Percentiles rank a stretch among this genome's conserved stretches.
Conservation (phyloP, 257 asterid species). For the Mentha longifolia region DNA sequence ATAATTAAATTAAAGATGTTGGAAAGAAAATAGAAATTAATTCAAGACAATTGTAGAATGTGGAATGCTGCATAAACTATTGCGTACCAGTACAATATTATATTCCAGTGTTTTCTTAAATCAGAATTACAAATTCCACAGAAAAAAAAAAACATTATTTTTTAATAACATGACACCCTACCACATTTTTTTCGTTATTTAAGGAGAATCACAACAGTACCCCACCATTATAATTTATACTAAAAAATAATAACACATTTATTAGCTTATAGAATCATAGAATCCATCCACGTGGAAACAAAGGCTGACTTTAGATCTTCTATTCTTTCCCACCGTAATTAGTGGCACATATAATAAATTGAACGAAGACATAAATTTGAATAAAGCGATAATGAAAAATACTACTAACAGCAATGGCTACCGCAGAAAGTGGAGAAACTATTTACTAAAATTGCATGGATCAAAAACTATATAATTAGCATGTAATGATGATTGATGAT, state of each 20-base stretch:
- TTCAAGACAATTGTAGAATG: too few relatives aligned
- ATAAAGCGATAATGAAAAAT: background rate
- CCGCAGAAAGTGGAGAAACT: slow-evolving; percentile 1
- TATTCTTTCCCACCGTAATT: background rate
- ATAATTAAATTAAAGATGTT: too few relatives aligned
- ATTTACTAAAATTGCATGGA: background rate
- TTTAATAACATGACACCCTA: too few relatives aligned
- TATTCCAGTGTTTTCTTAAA: too few relatives aligned
- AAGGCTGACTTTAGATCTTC: background rate
- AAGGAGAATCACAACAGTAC: background rate
- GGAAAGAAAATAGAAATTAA: too few relatives aligned
- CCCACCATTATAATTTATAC: background rate
- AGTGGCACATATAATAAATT: background rate
- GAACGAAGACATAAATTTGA: background rate
- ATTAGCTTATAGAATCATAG: background rate
- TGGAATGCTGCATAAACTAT: too few relatives aligned
- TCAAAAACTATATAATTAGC: background rate
- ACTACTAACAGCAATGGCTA: background rate
- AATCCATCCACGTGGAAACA: background rate
- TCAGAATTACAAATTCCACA: too few relatives aligned
- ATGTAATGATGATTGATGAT: background rate
- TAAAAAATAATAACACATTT: background rate
- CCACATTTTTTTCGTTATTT: too few relatives aligned
- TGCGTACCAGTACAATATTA: too few relatives aligned
- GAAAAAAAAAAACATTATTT: too few relatives aligned